Percentiles rank a stretch among this genome's conserved stretches.
phyloP scores from a whole-genome alignment of 805 yeast genomes.

The Schwanniomyces vanrijiae region DNA sequence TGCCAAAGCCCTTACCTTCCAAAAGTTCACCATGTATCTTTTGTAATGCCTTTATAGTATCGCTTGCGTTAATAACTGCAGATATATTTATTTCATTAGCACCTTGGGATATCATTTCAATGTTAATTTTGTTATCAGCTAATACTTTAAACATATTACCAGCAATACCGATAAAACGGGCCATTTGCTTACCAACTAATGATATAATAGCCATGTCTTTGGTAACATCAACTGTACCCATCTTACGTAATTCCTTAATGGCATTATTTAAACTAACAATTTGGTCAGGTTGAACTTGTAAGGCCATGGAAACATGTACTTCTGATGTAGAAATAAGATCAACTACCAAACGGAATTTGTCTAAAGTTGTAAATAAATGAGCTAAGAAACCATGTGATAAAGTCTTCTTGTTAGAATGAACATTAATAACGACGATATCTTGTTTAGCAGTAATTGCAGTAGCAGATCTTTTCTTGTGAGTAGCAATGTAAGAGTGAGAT shows the following conservation, averaged over 20 bases:
- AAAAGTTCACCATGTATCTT: constrained; percentile 79
- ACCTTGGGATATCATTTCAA: constrained; percentile 98
- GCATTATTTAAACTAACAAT: constrained; percentile 67
- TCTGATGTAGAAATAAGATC: constrained; percentile 96
- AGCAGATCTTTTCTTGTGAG: constrained; percentile 62
- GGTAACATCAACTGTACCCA: constrained; percentile 89
- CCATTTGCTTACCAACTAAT: constrained; percentile 95
- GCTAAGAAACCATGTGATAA: constrained; percentile 95
- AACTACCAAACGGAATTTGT: constrained; percentile 81
- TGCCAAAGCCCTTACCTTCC: constrained; percentile 37
- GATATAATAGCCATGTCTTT: constrained; percentile 88
- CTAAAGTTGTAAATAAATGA: constrained; percentile 81
- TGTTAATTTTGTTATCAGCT: constrained; percentile 88
- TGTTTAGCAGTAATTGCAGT: constrained; percentile 97
- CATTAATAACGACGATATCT: constrained; percentile 86
- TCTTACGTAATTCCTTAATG: constrained; percentile 69
- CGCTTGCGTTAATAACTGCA: constrained; percentile 84
- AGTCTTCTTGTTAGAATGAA: constrained; percentile 91
- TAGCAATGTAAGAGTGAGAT: constrained; percentile 32
- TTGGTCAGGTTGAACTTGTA: constrained; percentile 71
- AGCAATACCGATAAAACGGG: constrained; percentile 93
- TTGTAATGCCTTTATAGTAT: constrained; percentile 81
- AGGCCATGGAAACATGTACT: constrained; percentile 97
- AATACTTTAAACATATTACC: constrained; percentile 94
- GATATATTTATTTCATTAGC: constrained; percentile 97